Evolutionary conservation across 2,329 filamentous ascomycete species (phyloP).

Genomic region (Fusarium marasasianum): DNA sequence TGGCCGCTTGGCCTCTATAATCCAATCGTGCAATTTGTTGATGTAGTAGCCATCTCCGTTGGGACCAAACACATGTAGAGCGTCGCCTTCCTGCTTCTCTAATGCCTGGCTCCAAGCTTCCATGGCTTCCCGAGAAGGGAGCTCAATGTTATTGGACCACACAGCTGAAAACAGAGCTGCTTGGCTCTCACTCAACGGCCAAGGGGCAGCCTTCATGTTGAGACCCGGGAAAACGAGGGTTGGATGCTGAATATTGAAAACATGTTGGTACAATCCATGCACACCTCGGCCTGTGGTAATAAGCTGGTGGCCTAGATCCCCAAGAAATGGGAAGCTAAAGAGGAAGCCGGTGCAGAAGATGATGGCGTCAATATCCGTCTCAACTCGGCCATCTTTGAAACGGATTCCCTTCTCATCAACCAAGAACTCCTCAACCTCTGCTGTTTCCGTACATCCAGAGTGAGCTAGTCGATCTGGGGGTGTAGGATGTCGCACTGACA

Average conservation of each 20-base stretch:
- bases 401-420: constrained; percentile 66
- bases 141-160: constrained; percentile 74
- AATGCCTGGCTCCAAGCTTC: constrained; percentile 71
- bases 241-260: constrained; percentile 79
- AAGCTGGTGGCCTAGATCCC: constrained; percentile 57
- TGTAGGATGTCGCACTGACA: constrained; percentile 67
- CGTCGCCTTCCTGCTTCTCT: constrained; percentile 61
- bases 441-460: constrained; percentile 60
- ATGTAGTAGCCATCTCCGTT: constrained; percentile 72
- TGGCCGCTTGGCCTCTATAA: constrained; percentile 56
- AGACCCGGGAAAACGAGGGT: constrained; percentile 81
- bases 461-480: constrained; percentile 56
- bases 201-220: constrained; percentile 87
- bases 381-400: constrained; percentile 72
- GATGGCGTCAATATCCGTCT: constrained; percentile 76
- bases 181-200: constrained; percentile 82
- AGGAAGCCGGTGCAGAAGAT: constrained; percentile 93
- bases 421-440: constrained; percentile 67
- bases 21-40: constrained; percentile 74
- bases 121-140: constrained; percentile 75
- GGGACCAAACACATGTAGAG: constrained; percentile 45
- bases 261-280: constrained; percentile 78
- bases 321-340: constrained; percentile 81
- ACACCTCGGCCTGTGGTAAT: constrained; percentile 76
- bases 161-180: constrained; percentile 79